Conservation (phyloP, 1,284 basidiomycete genomes). For the Trametes pubescens region DNA sequence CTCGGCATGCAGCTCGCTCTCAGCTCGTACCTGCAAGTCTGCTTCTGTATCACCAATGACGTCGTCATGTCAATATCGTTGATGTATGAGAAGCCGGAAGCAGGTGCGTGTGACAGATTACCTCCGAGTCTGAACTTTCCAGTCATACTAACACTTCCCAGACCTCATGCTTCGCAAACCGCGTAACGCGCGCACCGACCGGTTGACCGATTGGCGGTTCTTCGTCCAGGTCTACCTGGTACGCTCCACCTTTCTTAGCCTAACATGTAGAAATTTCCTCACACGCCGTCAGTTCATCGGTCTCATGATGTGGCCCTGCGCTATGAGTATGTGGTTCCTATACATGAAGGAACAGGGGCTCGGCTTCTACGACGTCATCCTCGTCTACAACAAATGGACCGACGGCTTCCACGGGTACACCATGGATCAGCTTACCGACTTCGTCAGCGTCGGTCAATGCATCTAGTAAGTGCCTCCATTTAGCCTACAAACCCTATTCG, state of each 20-base stretch:
- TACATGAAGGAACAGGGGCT: conserved; percentile 58
- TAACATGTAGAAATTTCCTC: not conserved
- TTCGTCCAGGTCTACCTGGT: conserved; percentile 74
- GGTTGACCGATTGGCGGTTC: conserved; percentile 57
- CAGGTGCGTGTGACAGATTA: conserved; percentile 38
- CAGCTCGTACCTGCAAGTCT: conserved; percentile 54
- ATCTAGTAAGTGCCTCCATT: conserved; percentile 46
- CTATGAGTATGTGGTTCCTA: conserved; percentile 50
- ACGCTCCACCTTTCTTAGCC: conserved; percentile 41
- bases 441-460: conserved; percentile 57
- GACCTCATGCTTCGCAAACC: conserved; percentile 65
- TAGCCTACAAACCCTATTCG: conserved; percentile 8
- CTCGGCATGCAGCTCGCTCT: conserved; percentile 53
- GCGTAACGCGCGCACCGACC: conserved; percentile 64
- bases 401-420: conserved; percentile 54
- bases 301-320: conserved; percentile 56
- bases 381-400: conserved; percentile 55
- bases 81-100: conserved; percentile 63
- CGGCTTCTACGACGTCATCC: conserved; percentile 58
- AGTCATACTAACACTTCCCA: conserved; percentile 6
- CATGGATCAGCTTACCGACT: conserved; percentile 50
- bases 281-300: conserved; percentile 48
- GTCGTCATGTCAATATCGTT: conserved; percentile 58
- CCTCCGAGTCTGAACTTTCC: conserved; percentile 23
- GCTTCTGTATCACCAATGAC: conserved; percentile 58